These are phyloP conservation scores for Limtongozyma cylindracea DNA, from an alignment of 805 yeast genomes.

Conservation along the genomic window DNA sequence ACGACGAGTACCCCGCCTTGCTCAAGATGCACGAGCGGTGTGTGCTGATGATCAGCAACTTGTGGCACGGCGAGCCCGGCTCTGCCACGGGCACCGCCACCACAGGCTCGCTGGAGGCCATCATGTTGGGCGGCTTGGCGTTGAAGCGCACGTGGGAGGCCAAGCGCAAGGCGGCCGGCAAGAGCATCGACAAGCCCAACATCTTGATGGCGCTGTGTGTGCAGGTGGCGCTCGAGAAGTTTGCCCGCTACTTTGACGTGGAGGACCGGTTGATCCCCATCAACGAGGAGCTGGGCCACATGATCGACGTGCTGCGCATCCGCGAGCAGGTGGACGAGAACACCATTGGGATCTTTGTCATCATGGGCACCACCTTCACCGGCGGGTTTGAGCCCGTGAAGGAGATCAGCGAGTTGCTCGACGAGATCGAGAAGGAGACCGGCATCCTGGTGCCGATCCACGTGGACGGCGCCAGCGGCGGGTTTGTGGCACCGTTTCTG, in stretches of 20 bases:
- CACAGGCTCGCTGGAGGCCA: slow-evolving; percentile 86
- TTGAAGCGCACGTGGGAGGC: slow-evolving; percentile 80
- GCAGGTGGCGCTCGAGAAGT: slow-evolving; percentile 85
- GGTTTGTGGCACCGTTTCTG: slow-evolving; percentile 64
- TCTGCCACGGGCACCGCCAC: slow-evolving; percentile 56
- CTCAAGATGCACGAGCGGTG: slow-evolving; percentile 64
- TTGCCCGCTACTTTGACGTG: slow-evolving; percentile 84
- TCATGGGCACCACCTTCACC: slow-evolving; percentile 79
- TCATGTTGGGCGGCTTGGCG: slow-evolving; percentile 83
- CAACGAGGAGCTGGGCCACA: slow-evolving; percentile 27
- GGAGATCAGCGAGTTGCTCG: slow-evolving; percentile 34
- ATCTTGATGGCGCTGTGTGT: slow-evolving; percentile 83
- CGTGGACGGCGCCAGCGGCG: slow-evolving; percentile 89
- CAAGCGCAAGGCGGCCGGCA: slow-evolving; percentile 29
- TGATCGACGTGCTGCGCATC: slow-evolving; percentile 34
- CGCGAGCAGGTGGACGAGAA: slow-evolving; percentile 59
- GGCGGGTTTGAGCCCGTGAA: slow-evolving; percentile 74
- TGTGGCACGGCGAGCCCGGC: slow-evolving; percentile 61
- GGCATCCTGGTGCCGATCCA: slow-evolving; percentile 61
- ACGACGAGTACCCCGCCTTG: slow-evolving; percentile 79
- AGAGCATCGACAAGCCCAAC: slow-evolving; percentile 42
- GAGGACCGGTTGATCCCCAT: slow-evolving; percentile 61
- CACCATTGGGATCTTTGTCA: slow-evolving; percentile 77
- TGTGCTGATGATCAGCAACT: slow-evolving; percentile 47
- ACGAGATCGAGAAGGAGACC: slow-evolving; percentile 36